A percentile compares a stretch with the other conserved stretches of the same genome.
Conservation (phyloP, 495 filamentous ascomycete species). For the Pseudoneurospora amorphoporcata region DNA sequence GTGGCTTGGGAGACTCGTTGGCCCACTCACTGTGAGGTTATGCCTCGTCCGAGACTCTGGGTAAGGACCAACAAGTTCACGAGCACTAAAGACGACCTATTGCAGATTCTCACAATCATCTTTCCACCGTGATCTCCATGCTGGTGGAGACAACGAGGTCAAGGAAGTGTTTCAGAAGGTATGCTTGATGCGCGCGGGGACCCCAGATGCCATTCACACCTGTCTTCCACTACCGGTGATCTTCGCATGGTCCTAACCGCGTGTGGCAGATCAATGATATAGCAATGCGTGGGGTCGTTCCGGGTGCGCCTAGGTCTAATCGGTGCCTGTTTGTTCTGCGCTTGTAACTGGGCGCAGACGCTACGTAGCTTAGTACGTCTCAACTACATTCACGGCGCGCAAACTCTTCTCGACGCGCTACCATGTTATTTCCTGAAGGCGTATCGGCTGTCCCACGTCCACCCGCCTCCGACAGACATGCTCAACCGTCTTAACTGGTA, state of each 20-base stretch:
- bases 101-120: background rate
- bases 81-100: background rate
- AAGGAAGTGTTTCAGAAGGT: background rate
- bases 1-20: background rate
- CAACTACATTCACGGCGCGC: background rate
- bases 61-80: background rate
- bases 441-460: background rate
- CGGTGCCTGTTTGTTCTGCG: background rate
- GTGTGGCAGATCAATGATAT: background rate
- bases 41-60: background rate
- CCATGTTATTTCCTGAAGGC: background rate
- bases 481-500: background rate
- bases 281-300: background rate
- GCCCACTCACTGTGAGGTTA: background rate
- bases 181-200: background rate
- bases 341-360: background rate
- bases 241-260: background rate
- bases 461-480: background rate
- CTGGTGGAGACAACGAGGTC: background rate
- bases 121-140: background rate
- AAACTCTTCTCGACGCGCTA: background rate
- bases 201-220: background rate
- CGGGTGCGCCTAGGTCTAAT: background rate
- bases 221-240: background rate
- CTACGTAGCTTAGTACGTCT: background rate